Evolutionary conservation across 192 early-diverging fungal genomes (phyloP), one percentile per base, ranked within the genome.

Genomic region (Oehlia diaphana): DNA sequence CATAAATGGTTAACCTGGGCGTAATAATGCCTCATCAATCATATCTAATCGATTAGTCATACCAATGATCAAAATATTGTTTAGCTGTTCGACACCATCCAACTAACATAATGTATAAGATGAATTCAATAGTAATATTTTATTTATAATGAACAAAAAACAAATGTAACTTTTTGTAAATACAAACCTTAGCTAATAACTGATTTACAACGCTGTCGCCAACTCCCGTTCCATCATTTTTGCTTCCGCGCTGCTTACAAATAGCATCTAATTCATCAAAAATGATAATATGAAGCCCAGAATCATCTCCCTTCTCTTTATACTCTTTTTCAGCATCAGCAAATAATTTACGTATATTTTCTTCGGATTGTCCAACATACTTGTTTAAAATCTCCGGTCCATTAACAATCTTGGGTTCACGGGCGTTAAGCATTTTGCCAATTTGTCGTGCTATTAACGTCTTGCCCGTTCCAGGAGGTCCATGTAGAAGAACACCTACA

Each of bases 181-280:
- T 58, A 64, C 64, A 63, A 71, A 88, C 88, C 88, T 99, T 99
- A 63, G 97, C 92, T 73, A 99, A 87, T 77, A 99, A 87, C 86
- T 99, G 98, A 83, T 99, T 99, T 37, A 99, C 98, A 47, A 99
- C 92, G 9, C 96, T 96, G 83, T 99, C 97, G 16, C 96, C 97
- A 3, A 96, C 95, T 67, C 98, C 98, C 1, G 98, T 98, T 69
- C 92, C 91, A 83, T 96, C 96, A 79, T 93, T 94, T 67, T 91
- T 94, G 63, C 92, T 90, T 33, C 98, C 98, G 84, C 97, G 94
- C 82, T 98, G 97, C 82, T 96, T 96, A 88, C 98, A 99, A 79
- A 99, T 98, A 21, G 97, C 97, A 83, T 99, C 98, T 82, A 99
- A 88, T 87, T 99, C 98, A 84, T 99, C 98, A 84, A 98, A 97